phyloP scores from a whole-genome alignment of 495 filamentous ascomycete genomes.

The Xylaria telfairii region DNA sequence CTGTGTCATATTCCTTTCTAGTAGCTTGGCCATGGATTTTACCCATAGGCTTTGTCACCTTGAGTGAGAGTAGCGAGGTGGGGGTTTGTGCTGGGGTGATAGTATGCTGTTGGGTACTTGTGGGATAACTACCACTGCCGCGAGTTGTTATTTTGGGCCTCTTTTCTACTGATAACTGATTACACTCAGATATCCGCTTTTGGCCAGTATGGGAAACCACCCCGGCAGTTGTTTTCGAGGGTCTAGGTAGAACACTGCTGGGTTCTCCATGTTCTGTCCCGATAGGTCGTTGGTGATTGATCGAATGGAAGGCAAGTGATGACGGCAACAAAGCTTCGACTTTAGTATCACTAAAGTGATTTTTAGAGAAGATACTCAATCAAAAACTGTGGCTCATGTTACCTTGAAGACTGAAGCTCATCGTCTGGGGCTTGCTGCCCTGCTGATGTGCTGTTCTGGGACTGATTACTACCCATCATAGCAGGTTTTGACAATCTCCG shows the following conservation, averaged over 20 bases:
- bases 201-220: background rate
- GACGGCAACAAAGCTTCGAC: background rate
- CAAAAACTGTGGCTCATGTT: background rate
- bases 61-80: background rate
- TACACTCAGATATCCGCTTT: slow-evolving; percentile 8
- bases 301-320: background rate
- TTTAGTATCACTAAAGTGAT: background rate
- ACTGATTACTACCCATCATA: background rate
- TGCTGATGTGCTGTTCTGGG: background rate
- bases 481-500: background rate
- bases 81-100: background rate
- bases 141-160: background rate
- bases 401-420: slow-evolving; percentile 2
- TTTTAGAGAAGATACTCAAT: slow-evolving; percentile 1
- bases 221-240: background rate
- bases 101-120: background rate
- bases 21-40: background rate
- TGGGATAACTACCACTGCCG: background rate
- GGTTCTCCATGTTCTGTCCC: background rate
- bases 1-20: background rate
- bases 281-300: background rate
- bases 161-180: slow-evolving; percentile 1
- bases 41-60: slow-evolving; percentile 10
- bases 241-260: background rate
- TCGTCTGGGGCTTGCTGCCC: background rate